Evolutionary conservation across 371 early-diverging fungal genomes (phyloP), one percentile per base, ranked within the genome.

Genomic region (Haplosporangium sp.): DNA sequence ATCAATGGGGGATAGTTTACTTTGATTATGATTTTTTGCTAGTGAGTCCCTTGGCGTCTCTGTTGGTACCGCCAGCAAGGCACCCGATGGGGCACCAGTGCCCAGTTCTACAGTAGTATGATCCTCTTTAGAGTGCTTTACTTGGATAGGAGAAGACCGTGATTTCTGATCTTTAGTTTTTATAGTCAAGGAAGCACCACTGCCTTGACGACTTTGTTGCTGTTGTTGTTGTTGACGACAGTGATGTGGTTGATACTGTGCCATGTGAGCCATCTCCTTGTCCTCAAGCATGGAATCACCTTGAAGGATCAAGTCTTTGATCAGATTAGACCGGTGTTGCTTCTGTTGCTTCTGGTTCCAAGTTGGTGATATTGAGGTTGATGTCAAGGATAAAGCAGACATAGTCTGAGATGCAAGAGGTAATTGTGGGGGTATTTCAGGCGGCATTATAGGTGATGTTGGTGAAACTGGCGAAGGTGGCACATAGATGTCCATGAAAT

Each of bases 201-300:
- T 52, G n/a, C 52, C 52, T 52, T 20, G 52, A 6, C 20, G 19
- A 52, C n/a, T n/a, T 7, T 52, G 52, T 52, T n/a, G 76, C 4
- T 66, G 53, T 34, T 73, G 71, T 7, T 67, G 78, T 11, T 70
- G 69, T n/a, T 70, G 74, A n/a, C 66, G 71, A 20, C 61, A 57
- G 19, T 65, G 77, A n/a, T 68, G 61, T 34, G 77, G 77, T 47
- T 77, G 77, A 53, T 77, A 77, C 62, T 77, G 77, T 6, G 77
- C 77, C 77, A 77, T 77, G 20, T 72, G 37, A 8, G 72, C 77
- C 69, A 64, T 67, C 15, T 77, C 77, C 65, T 77, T 77, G 35
- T 77, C 77, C 37, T 77, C 77, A 0, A 77, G 65, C 0, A 38
- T 59, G 34, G 69, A 68, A 38, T 78, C 78, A 4, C 74, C 78